Conservation (phyloP, 139 green algal species). For the Eudorina sp. region DNA sequence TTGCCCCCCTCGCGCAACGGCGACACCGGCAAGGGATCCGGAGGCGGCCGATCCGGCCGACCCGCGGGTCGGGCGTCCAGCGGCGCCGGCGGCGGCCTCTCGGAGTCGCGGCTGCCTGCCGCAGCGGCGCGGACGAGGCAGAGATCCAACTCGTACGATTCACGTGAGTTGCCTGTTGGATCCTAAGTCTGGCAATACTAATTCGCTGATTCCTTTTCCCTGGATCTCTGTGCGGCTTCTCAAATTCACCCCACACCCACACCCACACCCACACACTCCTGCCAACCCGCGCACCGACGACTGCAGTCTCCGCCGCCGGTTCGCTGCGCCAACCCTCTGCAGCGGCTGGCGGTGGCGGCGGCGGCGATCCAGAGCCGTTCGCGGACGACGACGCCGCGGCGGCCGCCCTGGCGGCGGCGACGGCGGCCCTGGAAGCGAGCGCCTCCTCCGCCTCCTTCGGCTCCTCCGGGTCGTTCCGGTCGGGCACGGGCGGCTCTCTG, state of each 20-base stretch:
- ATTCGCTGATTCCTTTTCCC: no score
- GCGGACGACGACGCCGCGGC: not conserved
- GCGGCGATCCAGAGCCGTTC: not conserved
- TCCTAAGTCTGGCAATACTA: no score
- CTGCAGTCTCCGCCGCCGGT: no score
- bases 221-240: no score
- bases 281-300: no score
- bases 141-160: not conserved
- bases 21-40: not conserved
- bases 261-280: no score
- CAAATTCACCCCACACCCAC: no score
- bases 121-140: not conserved
- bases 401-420: not conserved
- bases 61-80: constrained; percentile 7
- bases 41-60: not conserved
- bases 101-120: not conserved
- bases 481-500: not conserved
- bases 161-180: constrained; percentile 26
- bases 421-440: constrained; percentile 20
- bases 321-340: no score
- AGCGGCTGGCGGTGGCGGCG: no score
- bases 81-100: not conserved
- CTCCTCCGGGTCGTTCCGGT: not conserved
- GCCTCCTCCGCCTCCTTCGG: constrained; percentile 1
- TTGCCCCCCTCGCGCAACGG: not conserved